Base-by-base conservation (phyloP, 495 filamentous ascomycete species). In the Hypomontagnella submonticulosa region DNA sequence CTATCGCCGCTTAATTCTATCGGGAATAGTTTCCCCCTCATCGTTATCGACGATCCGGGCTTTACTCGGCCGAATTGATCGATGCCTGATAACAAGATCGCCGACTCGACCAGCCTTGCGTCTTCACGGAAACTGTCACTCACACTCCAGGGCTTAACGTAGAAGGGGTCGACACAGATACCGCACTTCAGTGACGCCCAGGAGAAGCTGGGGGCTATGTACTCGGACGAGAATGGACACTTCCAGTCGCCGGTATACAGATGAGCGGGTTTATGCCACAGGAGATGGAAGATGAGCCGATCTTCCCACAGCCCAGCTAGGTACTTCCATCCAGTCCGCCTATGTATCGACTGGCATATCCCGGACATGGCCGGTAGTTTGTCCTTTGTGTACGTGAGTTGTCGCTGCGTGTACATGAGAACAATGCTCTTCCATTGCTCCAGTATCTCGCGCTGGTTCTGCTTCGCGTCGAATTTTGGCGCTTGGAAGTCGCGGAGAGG, bases 271-370 rank as follows among this genome's bases (percentile, higher is more conserved):
- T n/a, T n/a, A n/a, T n/a, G n/a, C n/a, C 63, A 67, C 12, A 53
- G 38, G 11, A 67, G 42, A 16, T 63, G 41, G 30, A 5, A 33
- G 10, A 55, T 30, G 43, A 67, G 58, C 4, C 20, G 7, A 5
- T 57, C 42, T 38, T 56, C 32, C 64, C 64, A 67, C 6, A 67
- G 23, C 3, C 64, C 64, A 15, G 57, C 64, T 16, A 67, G 34
- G 34, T 67, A 67, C 43, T 13, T 43, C 40, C 32, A 58, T 32
- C 34, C 34, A 15, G 33, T 40, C 18, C 11, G 36, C 12, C 13
- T 48, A 1, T 57, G 15, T 6, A 58, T 27, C 5, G 49, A n/a
- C 15, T 58, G 55, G 15, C 55, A 43, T 49, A 58, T 33, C 12
- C 55, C 55, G 12, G 55, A 58, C 4, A 49, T 13, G 4, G 55